These are phyloP conservation scores for Ulota crispa DNA, from an alignment of 225 moss, liverwort and hornwort genomes.

Conservation along the genomic window DNA sequence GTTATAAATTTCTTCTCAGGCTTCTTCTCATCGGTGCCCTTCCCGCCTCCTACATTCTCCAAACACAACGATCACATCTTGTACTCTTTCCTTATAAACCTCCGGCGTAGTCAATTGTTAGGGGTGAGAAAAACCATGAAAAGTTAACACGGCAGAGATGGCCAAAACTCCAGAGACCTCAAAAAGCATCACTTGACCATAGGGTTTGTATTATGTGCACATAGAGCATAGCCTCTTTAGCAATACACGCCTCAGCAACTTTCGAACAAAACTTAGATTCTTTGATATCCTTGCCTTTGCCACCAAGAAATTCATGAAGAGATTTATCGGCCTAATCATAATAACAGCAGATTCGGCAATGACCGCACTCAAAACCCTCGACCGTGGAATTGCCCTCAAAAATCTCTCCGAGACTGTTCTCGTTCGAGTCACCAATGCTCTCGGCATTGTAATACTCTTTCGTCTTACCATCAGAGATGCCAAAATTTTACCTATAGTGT, in stretches of 20 bases:
- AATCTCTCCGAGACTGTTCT: not conserved
- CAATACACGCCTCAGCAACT: not conserved
- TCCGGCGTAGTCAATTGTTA: not conserved
- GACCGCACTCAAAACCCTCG: not conserved
- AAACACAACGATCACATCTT: conserved; percentile 11
- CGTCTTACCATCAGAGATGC: not conserved
- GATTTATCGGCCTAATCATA: no score
- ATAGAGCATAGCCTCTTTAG: not conserved
- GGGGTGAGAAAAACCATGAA: not conserved
- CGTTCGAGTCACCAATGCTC: not conserved
- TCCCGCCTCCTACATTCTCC: conserved; percentile 45
- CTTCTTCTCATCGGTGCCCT: conserved; percentile 52
- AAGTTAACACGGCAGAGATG: not conserved
- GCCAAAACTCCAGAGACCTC: not conserved
- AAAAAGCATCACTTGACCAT: not conserved
- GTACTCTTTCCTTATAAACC: not conserved
- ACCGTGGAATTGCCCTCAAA: not conserved
- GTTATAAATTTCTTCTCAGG: conserved; percentile 88
- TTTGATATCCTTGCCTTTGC: not conserved
- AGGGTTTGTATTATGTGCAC: not conserved
- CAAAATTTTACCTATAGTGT: not conserved
- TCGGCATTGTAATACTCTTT: not conserved
- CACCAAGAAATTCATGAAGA: not conserved
- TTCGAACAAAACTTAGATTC: not conserved
- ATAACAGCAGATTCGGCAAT: not conserved